Base-by-base conservation (phyloP, 768 basidiomycete genomes). In the Boletus vermiculosoides region DNA sequence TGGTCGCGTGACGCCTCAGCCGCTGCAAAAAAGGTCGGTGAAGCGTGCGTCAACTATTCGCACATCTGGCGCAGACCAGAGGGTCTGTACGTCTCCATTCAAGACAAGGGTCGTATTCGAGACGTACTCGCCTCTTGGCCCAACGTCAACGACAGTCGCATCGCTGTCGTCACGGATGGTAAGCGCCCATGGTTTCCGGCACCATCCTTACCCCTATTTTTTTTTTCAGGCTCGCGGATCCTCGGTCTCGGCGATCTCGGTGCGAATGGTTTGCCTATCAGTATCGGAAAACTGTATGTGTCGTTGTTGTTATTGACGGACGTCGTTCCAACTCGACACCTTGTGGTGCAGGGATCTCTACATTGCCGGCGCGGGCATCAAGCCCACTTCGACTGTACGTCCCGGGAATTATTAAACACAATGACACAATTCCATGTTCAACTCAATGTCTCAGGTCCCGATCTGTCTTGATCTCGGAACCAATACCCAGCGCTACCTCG, bases 131-230 rank as follows among this genome's bases (percentile, higher is more conserved):
- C 75, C 10, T 72, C 77, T 28, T 86, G 83, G 81, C 77, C 81
- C 23, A 69, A 73, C 40, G 70, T 68, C 39, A 61, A 73, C 50
- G 72, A 74, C 12, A 68, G 82, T 3, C 80, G 86, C 41, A 90
- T 92, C 64, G 79, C 85, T 40, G 89, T 92, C 57, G 88, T 92
- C 53, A 91, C 89, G 7, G 89, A 92, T 66, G 89, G 89, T 73
- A 61, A 28, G 63, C 47, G 31, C n/a, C n/a, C n/a, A n/a, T n/a
- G n/a, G n/a, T n/a, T n/a, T n/a, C n/a, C n/a, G n/a, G n/a, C n/a
- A n/a, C n/a, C n/a, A n/a, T n/a, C n/a, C n/a, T n/a, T n/a, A n/a
- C 20, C 25, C 25, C 5, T 1, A 7, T 3, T 7, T 4, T 6
- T 31, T 33, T n/a, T 12, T 9, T 6, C 2, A 60, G 87, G 83